Evolutionary conservation across 2,329 filamentous ascomycete genomes (phyloP), one percentile per base, ranked within the genome.

Genomic region (Talaromyces sp.): DNA sequence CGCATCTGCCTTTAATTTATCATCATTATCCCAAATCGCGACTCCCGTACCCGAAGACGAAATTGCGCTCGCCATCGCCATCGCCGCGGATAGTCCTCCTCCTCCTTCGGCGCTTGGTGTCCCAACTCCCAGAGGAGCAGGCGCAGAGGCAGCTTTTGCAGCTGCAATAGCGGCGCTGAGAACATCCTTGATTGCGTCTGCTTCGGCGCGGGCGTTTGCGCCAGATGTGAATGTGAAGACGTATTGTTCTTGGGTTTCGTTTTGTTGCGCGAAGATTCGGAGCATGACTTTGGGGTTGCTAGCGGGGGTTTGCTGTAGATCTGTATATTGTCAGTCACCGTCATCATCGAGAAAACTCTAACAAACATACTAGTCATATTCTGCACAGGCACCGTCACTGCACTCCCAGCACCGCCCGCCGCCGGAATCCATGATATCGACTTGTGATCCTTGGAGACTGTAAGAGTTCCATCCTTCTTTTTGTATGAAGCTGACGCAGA

Each of bases 301-400:
- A 67, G 92, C 92, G 13, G 95, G 93, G 0, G 95, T 98, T 77
- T 98, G 94, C 78, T 99, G 94, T 58, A 99, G 86, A 80, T 98
- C 92, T 95, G 51, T 36, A 65, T n/a, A 43, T 29, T 29, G 27
- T 29, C 27, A n/a, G 19, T 59, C 31, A 59, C n/a, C n/a, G 27
- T 29, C 8, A 58, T 13, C 40, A 45, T 19, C n/a, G n/a, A n/a
- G n/a, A n/a, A n/a, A n/a, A n/a, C n/a, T 22, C 34, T 19, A 29
- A 2, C n/a, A 34, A 34, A 17, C 89, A 75, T 83, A 95, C 92
- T 97, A 60, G 90, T 92, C 73, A 98, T 94, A 71, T 89, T 89
- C 64, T 86, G 80, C 63, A 97, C 85, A 7, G 85, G 79, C 65
- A 98, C 85, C 0, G 87, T 89, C 67, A 97, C 81, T 29, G 84